A percentile compares a stretch with the other conserved stretches of the same genome.
Evolutionary conservation across 768 basidiomycete genomes (phyloP).

Genomic region (Mrakia blollopis): DNA sequence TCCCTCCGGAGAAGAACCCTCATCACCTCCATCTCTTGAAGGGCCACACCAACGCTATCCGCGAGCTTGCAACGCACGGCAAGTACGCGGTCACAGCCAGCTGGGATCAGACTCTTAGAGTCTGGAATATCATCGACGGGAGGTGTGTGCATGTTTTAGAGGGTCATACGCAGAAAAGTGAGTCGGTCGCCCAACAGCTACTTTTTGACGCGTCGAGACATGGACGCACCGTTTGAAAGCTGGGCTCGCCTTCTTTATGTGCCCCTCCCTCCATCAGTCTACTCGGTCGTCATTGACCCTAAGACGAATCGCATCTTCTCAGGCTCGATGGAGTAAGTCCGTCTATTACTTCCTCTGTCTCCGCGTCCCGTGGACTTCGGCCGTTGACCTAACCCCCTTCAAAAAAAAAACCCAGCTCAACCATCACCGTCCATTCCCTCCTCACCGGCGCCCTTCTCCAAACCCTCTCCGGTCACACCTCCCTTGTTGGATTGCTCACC

Average conservation of each 20-base stretch:
- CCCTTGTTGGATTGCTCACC: too few species aligned
- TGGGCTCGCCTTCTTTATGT: background rate
- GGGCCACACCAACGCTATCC: too few species aligned
- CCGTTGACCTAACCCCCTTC: too few species aligned
- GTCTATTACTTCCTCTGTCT: too few species aligned
- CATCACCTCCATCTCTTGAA: too few species aligned
- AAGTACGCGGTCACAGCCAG: constrained; percentile 76
- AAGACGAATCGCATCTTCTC: background rate
- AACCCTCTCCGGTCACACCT: too few species aligned
- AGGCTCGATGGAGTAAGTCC: too few species aligned
- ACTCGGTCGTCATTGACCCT: constrained; percentile 1
- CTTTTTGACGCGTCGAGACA: background rate
- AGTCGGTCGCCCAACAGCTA: constrained; percentile 31
- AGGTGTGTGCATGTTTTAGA: constrained; percentile 69
- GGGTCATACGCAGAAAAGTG: constrained; percentile 49
- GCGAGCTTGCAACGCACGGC: too few species aligned
- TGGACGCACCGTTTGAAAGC: background rate
- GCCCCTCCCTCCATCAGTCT: background rate
- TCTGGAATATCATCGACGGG: constrained; percentile 90
- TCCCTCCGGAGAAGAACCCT: constrained; percentile 11
- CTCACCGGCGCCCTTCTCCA: too few species aligned
- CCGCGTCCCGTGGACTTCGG: too few species aligned
- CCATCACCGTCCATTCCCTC: too few species aligned
- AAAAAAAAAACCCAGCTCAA: too few species aligned
- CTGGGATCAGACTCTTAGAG: constrained; percentile 87